Base-by-base conservation (phyloP, 305 asterid species). In the Stenogyne calaminthoides region DNA sequence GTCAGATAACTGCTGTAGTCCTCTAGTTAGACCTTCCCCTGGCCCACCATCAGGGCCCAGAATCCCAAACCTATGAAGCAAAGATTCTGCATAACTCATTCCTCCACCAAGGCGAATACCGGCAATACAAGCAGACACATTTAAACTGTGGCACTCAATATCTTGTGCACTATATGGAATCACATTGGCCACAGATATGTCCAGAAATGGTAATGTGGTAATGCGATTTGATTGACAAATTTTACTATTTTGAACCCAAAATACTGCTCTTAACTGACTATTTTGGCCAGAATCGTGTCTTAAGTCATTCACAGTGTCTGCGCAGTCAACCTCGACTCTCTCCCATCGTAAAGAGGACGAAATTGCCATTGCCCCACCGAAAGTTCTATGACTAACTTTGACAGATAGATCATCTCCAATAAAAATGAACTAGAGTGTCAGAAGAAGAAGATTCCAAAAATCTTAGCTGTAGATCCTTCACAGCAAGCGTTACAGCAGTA, bases 81-180 rank as follows among this genome's bases (percentile, higher is more conserved):
- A 85, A 77, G 93, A 80, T 79, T 95, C 99, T 20, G 97, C 85
- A 77, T 92, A 90, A 80, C 79, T 89, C 97, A 95, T 91, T 74
- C 98, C 99, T 51, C 99, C 99, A 69, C 96, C 98, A 70, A 95
- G 97, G 70, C 97, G 97, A 76, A 95, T 84, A 62, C 99, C 99
- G 71, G 95, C 80, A 69, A 95, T 75, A 75, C 96, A 83, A 73
- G 98, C 99, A 54, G 93, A 89, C 80, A 91, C 88, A 63, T 80
- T 86, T 75, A 95, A 84, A 81, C 92, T 91, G 84, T 92, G 98
- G 81, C 91, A 89, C 80, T 86, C 98, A 9, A 77, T 84, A 83
- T 95, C 99, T 78, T 82, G 88, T 32, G 82, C 93, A 69, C 90
- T 83, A 84, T 79, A 91, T 19, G 99, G 98, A 82, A 95, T 89